phyloP scores from a whole-genome alignment of 192 early-diverging fungal genomes.

The Borealophlyctis nickersoniae region DNA sequence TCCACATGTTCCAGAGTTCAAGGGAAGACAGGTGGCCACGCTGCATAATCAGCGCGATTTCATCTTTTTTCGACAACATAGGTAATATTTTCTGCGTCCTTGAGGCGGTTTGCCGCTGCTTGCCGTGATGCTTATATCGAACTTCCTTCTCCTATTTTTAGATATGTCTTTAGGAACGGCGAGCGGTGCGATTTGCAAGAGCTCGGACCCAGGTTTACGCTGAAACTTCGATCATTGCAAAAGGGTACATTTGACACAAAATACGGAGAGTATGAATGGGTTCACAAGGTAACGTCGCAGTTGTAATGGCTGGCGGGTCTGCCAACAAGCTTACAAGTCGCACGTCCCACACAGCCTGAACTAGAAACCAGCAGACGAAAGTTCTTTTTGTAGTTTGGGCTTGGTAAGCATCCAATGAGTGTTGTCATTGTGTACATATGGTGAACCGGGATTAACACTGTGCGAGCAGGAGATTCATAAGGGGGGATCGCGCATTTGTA shows the following conservation, averaged over 20 bases:
- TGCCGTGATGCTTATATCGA: not conserved
- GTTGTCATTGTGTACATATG: too few relatives aligned
- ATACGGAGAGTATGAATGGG: constrained; percentile 95
- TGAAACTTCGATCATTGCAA: constrained; percentile 91
- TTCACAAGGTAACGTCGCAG: constrained; percentile 66
- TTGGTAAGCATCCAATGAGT: too few relatives aligned
- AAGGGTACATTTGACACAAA: constrained; percentile 89
- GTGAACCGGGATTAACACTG: too few relatives aligned
- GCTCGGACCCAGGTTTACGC: constrained; percentile 91
- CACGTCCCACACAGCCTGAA: constrained; percentile 44
- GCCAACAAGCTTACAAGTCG: not conserved
- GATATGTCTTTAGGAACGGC: constrained; percentile 86
- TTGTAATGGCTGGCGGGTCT: not conserved
- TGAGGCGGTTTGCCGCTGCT: not conserved
- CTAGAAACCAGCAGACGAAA: constrained; percentile 86
- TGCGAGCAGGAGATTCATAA: too few relatives aligned
- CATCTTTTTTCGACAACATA: constrained; percentile 96
- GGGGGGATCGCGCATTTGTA: too few relatives aligned
- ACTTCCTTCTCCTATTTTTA: constrained; percentile 17
- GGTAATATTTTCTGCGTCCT: too few relatives aligned
- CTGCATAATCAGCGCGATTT: constrained; percentile 99
- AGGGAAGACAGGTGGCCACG: constrained; percentile 89
- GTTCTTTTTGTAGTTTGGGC: constrained; percentile 69
- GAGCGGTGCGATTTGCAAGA: constrained; percentile 79
- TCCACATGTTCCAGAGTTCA: constrained; percentile 96